Evolutionary conservation across 2,329 filamentous ascomycete genomes (phyloP).

Genomic region (Dactylellina drechsleri): DNA sequence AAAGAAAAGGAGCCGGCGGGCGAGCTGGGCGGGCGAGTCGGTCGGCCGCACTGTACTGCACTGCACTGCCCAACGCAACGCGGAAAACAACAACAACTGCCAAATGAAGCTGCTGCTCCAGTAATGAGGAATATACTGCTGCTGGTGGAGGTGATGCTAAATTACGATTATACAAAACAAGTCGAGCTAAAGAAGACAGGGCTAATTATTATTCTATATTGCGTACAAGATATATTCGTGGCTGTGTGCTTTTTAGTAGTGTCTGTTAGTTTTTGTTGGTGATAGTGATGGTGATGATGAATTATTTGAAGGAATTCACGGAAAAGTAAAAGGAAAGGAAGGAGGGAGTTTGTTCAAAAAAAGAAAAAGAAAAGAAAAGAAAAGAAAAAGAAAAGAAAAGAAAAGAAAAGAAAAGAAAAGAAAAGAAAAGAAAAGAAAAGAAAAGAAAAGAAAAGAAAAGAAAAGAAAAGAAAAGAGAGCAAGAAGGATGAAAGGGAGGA

Average conservation of each 20-base stretch:
- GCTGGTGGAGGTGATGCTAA: too few relatives aligned
- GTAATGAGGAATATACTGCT: too few relatives aligned
- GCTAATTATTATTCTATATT: too few relatives aligned
- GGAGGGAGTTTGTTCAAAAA: conserved; percentile 34
- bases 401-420: conserved; percentile 56
- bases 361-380: conserved; percentile 56
- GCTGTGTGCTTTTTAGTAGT: too few relatives aligned
- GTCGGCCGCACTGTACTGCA: not conserved
- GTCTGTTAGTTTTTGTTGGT: not conserved
- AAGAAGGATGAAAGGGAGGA: conserved; percentile 55
- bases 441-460: conserved; percentile 54
- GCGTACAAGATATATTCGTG: too few relatives aligned
- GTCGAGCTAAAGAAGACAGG: too few relatives aligned
- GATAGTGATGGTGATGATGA: conserved; percentile 1
- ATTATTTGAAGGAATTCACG: conserved; percentile 10
- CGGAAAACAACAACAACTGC: not conserved
- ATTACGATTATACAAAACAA: too few relatives aligned
- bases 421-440: conserved; percentile 56
- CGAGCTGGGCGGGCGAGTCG: not conserved
- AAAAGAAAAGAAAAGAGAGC: conserved; percentile 57
- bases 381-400: conserved; percentile 54
- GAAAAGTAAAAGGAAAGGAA: conserved; percentile 43
- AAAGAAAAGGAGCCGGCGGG: conserved; percentile 19
- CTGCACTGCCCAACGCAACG: not conserved
- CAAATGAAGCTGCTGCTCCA: not conserved